These are phyloP conservation scores for Neophaeococcomyces mojaviensis DNA, from an alignment of 2,329 filamentous ascomycete genomes.

Conservation along the genomic window DNA sequence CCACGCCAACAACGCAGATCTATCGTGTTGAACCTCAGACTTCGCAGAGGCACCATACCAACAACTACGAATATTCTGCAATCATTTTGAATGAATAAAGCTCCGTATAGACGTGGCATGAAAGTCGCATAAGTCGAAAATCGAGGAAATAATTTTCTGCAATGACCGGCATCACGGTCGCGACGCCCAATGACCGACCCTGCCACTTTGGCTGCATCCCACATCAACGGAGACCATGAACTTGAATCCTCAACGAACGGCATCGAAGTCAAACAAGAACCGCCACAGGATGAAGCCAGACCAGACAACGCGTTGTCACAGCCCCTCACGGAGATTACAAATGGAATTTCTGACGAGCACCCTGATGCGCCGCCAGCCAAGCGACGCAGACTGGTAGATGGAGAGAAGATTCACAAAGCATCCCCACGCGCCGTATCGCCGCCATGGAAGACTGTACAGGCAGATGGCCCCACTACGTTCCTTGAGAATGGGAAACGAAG, in stretches of 20 bases:
- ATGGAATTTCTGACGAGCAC: slow-evolving; percentile 19
- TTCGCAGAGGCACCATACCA: slow-evolving; percentile 28
- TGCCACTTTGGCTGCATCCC: slow-evolving; percentile 16
- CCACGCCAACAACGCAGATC: slow-evolving; percentile 30
- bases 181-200: slow-evolving; percentile 20
- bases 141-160: slow-evolving; percentile 20
- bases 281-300: slow-evolving; percentile 14
- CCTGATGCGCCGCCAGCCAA: slow-evolving; percentile 37
- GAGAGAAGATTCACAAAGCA: slow-evolving; percentile 28
- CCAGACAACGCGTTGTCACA: background rate
- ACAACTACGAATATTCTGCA: slow-evolving; percentile 34
- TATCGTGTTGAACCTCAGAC: slow-evolving; percentile 40
- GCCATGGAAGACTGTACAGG: slow-evolving; percentile 82
- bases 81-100: slow-evolving; percentile 16
- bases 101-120: background rate
- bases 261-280: slow-evolving; percentile 6
- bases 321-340: background rate
- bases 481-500: slow-evolving; percentile 55
- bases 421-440: slow-evolving; percentile 56
- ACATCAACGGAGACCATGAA: slow-evolving; percentile 19
- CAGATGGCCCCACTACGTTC: slow-evolving; percentile 82
- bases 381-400: slow-evolving; percentile 36
- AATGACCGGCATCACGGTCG: slow-evolving; percentile 20
- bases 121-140: slow-evolving; percentile 7
- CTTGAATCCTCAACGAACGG: slow-evolving; percentile 18